Conservation (phyloP, 2,329 filamentous ascomycete species). For the Penicillium sp. region DNA sequence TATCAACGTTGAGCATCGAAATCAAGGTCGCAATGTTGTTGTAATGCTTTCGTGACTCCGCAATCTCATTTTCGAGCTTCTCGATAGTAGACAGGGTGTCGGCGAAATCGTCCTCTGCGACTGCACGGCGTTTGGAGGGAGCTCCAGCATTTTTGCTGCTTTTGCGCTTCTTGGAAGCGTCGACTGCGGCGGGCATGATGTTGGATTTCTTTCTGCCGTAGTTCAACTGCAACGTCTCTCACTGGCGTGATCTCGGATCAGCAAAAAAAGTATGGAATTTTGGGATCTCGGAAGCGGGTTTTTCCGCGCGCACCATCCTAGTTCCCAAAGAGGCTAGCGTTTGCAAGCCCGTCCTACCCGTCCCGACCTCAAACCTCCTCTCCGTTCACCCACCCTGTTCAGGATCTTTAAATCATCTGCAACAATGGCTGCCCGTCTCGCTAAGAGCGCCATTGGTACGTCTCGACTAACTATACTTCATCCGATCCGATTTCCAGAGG, state of each 20-base stretch:
- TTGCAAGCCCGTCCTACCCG: constrained; percentile 38
- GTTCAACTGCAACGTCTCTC: not conserved
- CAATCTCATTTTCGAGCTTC: constrained; percentile 73
- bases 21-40: constrained; percentile 82
- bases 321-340: constrained; percentile 34
- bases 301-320: constrained; percentile 31
- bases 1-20: constrained; percentile 54
- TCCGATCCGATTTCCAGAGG: constrained; percentile 22
- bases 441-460: constrained; percentile 92
- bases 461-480: constrained; percentile 35
- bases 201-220: not conserved
- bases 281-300: constrained; percentile 33
- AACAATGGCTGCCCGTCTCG: constrained; percentile 97
- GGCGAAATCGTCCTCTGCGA: constrained; percentile 49
- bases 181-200: constrained; percentile 31
- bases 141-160: constrained; percentile 33
- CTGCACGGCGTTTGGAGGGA: constrained; percentile 46
- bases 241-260: constrained; percentile 17
- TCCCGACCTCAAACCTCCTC: constrained; percentile 43
- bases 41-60: constrained; percentile 85
- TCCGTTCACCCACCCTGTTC: constrained; percentile 43
- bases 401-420: constrained; percentile 57
- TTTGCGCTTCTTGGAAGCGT: constrained; percentile 42
- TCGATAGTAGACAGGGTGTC: constrained; percentile 67
- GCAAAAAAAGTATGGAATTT: constrained; percentile 26